phyloP scores from a whole-genome alignment of 2,329 filamentous ascomycete species.

The Calonectria pauciramosa region DNA sequence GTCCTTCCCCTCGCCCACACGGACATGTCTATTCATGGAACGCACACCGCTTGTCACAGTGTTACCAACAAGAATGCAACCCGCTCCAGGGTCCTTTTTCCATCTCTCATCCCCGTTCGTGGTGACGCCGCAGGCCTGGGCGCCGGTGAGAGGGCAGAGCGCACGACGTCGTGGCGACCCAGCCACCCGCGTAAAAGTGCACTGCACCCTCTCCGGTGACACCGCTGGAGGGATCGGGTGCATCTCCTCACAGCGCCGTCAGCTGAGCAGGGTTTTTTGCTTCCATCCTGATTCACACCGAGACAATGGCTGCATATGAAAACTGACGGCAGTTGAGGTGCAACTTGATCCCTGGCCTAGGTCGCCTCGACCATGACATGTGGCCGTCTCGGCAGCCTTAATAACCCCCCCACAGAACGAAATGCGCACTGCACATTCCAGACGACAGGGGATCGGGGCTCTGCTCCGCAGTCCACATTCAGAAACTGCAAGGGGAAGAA shows the following conservation, averaged over 20 bases:
- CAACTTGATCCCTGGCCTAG: neutral
- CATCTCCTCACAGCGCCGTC: neutral
- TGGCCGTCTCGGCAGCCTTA: neutral
- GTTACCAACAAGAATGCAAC: neutral
- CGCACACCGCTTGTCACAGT: neutral
- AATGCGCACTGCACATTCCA: neutral
- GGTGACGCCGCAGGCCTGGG: neutral
- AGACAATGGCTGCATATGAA: slow-evolving; percentile 5
- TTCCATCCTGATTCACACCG: neutral
- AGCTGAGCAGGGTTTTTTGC: slow-evolving; percentile 2
- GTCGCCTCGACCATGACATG: neutral
- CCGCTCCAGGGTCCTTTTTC: neutral
- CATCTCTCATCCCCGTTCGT: neutral
- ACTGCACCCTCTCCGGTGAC: neutral
- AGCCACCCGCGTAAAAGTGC: slow-evolving; percentile 1
- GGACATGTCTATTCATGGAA: neutral
- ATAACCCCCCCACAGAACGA: neutral
- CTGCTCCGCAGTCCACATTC: neutral
- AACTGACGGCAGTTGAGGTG: neutral
- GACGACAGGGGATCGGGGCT: neutral
- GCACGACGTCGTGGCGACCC: neutral
- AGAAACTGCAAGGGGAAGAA: neutral
- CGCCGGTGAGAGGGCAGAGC: neutral
- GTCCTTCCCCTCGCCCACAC: neutral
- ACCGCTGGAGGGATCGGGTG: neutral